Evolutionary conservation across 2,329 filamentous ascomycete species (phyloP), one percentile per base, ranked within the genome.

Genomic region (Penicillium psychrosexuale): DNA sequence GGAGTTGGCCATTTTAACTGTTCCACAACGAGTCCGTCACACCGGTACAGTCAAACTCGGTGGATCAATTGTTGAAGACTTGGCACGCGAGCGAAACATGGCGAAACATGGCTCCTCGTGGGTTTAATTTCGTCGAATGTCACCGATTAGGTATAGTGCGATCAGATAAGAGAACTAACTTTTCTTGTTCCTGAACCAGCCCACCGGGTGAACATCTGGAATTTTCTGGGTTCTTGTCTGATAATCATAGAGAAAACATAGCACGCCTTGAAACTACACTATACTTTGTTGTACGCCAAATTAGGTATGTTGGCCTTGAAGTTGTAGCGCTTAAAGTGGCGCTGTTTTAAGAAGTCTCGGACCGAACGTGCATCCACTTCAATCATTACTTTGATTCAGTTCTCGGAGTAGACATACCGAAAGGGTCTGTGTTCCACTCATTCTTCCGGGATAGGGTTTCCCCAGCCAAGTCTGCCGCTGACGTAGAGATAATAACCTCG

Each of bases 121-220:
- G 13, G 11, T 31, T 31, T 47, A 30, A 47, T 52, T 52, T 52
- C 49, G 22, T 45, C 33, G 13, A 37, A 5, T 17, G 6, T 27
- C 2, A 37, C 34, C n/a, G 11, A 52, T 39, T 17, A 22, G 42
- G 42, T 27, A 9, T 52, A 52, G 49, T 34, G 42, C 49, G 27
- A 52, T 52, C 49, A 39, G 49, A 52, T 52, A 52, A 52, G 49
- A 46, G 13, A 12, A n/a, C 33, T 28, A 28, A 24, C 22, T 38
- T 43, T 36, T 38, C 34, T 36, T 28, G 33, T 37, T 47, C 9
- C 44, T 37, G 33, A 19, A 8, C 12, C 12, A 15, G 19, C 12
- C 3, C 36, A 13, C 9, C 8, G 22, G 22, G 22, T 5, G 22
- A 24, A 24, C 22, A 6, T 22, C 19, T 22, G 33, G 13, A 15